These are phyloP conservation scores for Houttuynia cordata DNA, from an alignment of 164 flowering plant species.

Conservation along the genomic window DNA sequence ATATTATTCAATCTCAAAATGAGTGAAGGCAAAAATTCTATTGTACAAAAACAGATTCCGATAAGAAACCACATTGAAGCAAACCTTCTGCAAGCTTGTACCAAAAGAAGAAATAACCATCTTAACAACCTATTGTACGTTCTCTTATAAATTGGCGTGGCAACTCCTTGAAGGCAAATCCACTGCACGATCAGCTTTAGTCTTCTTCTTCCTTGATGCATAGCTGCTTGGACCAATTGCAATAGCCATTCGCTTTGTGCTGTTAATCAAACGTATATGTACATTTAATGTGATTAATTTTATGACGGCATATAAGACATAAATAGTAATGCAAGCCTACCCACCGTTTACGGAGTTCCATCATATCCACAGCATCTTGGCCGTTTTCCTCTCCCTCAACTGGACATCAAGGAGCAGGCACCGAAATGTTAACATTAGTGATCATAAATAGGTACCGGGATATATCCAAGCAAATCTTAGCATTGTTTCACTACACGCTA, in stretches of 20 bases:
- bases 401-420: conserved; percentile 3
- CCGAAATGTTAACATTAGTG: no score
- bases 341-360: conserved; percentile 43
- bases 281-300: background rate
- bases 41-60: no score
- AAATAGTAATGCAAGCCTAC: background rate
- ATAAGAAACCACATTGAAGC: no score
- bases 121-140: background rate
- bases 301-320: background rate
- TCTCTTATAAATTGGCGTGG: background rate
- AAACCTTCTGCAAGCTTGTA: background rate
- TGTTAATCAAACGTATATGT: conserved; percentile 14
- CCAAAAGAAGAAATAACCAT: no score
- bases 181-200: conserved; percentile 8
- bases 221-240: conserved; percentile 72
- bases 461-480: no score
- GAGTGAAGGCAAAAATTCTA: background rate
- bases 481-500: no score
- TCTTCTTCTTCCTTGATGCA: conserved; percentile 79
- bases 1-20: background rate
- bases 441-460: no score
- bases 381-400: conserved; percentile 18
- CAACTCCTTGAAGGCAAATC: background rate
- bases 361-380: conserved; percentile 18
- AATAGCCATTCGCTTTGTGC: conserved; percentile 67